phyloP scores from a whole-genome alignment of 2,329 filamentous ascomycete genomes.

The Colletotrichum eremochloae region DNA sequence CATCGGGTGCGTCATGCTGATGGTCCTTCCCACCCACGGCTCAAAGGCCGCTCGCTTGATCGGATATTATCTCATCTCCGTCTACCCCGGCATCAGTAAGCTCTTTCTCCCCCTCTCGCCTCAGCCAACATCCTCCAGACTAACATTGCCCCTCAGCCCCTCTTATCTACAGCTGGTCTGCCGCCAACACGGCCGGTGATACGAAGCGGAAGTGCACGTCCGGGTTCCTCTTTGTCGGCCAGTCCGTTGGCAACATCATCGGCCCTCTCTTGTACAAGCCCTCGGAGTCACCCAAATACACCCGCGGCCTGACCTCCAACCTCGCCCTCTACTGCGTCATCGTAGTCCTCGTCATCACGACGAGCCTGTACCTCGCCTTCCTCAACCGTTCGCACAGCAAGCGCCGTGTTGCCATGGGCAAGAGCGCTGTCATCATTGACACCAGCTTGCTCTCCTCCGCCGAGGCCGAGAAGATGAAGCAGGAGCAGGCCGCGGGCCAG shows the following conservation, averaged over 20 bases:
- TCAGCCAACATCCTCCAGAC: neutral
- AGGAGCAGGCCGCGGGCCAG: conserved; percentile 40
- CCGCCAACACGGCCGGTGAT: conserved; percentile 73
- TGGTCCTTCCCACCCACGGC: conserved; percentile 60
- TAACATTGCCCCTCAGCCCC: conserved; percentile 54
- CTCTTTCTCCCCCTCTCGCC: neutral
- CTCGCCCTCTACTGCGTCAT: conserved; percentile 71
- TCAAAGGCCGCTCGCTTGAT: conserved; percentile 65
- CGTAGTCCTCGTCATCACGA: conserved; percentile 58
- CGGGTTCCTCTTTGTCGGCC: conserved; percentile 69
- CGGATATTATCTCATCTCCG: conserved; percentile 71
- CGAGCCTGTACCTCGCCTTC: conserved; percentile 55
- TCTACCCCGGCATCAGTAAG: conserved; percentile 64
- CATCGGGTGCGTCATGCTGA: conserved; percentile 66
- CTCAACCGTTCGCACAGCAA: conserved; percentile 64
- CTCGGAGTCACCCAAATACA: conserved; percentile 69
- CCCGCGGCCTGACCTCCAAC: conserved; percentile 69
- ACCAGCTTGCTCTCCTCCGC: conserved; percentile 67
- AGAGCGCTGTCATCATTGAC: conserved; percentile 67
- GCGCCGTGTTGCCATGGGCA: conserved; percentile 47
- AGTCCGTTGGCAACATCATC: conserved; percentile 74
- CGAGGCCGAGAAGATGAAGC: conserved; percentile 55
- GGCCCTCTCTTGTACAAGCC: conserved; percentile 73
- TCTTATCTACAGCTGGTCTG: conserved; percentile 68
- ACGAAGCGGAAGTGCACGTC: conserved; percentile 77